These are phyloP conservation scores for Saturnispora zaruensis DNA, from an alignment of 805 yeast species.

Conservation along the genomic window DNA sequence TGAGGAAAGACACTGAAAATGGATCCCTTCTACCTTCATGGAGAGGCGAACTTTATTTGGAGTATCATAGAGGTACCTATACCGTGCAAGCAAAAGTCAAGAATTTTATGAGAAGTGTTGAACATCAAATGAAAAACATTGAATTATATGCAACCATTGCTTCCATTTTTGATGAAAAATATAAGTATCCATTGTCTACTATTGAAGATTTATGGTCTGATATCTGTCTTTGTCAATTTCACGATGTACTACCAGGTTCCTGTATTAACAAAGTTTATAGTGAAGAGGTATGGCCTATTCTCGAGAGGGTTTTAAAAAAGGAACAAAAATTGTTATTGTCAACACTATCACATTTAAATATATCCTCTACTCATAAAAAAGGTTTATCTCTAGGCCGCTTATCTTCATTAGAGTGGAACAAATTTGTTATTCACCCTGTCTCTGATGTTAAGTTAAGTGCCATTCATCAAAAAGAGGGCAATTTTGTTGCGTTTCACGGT, in stretches of 20 bases:
- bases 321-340: conserved; percentile 45
- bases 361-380: conserved; percentile 3
- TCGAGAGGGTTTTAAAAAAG: conserved; percentile 44
- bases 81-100: conserved; percentile 89
- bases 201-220: conserved; percentile 79
- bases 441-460: conserved; percentile 9
- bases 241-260: conserved; percentile 96
- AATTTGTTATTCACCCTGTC: conserved; percentile 36
- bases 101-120: conserved; percentile 67
- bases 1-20: conserved; percentile 51
- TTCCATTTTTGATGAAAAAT: conserved; percentile 42
- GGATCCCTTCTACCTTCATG: conserved; percentile 73
- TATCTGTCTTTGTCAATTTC: conserved; percentile 85
- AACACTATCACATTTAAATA: conserved; percentile 27
- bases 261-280: conserved; percentile 90
- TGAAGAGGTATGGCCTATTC: conserved; percentile 78
- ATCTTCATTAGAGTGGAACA: conserved; percentile 61
- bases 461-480: conserved; percentile 11
- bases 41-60: conserved; percentile 91
- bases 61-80: conserved; percentile 94
- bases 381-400: conserved; percentile 25
- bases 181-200: conserved; percentile 62
- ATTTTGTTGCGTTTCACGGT: conserved; percentile 17
- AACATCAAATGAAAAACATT: conserved; percentile 71
- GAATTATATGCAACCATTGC: conserved; percentile 77